A percentile compares a stretch with the other conserved stretches of the same genome.
Evolutionary conservation across 768 basidiomycete species (phyloP).

Genomic region (Candolleomyces efflorescens): DNA sequence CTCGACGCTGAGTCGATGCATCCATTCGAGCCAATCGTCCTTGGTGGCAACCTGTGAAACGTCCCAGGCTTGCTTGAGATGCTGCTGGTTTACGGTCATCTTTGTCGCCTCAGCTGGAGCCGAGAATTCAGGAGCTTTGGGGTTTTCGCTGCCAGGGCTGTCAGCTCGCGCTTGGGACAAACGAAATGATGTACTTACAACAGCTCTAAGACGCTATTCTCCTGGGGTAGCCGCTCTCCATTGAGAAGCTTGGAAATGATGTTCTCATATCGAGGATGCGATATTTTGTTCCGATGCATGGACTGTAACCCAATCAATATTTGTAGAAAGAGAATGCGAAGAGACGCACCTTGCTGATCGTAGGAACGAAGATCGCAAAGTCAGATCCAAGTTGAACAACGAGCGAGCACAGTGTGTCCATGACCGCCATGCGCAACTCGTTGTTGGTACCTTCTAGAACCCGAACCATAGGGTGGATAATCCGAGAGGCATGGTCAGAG

Average conservation of each 20-base stretch:
- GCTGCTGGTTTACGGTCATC: constrained; percentile 93
- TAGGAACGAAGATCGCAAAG: constrained; percentile 96
- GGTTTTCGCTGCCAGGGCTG: constrained; percentile 44
- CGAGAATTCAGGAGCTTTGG: constrained; percentile 67
- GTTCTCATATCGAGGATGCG: constrained; percentile 81
- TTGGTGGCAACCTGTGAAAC: constrained; percentile 66
- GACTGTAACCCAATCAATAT: constrained; percentile 40
- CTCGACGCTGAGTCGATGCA: constrained; percentile 87
- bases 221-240: constrained; percentile 89
- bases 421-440: constrained; percentile 79
- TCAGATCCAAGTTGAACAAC: constrained; percentile 93
- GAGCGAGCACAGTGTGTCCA: constrained; percentile 91
- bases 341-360: constrained; percentile 79
- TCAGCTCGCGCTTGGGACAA: background rate
- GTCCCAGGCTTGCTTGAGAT: constrained; percentile 97
- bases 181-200: constrained; percentile 37
- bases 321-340: background rate
- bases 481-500: constrained; percentile 94
- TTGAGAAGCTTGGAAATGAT: constrained; percentile 86
- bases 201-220: constrained; percentile 66
- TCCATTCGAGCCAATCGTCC: constrained; percentile 96
- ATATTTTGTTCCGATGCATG: constrained; percentile 69
- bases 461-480: constrained; percentile 91
- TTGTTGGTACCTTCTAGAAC: constrained; percentile 72
- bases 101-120: constrained; percentile 83